Conservation (phyloP, 2,329 filamentous ascomycete species). For the Parasarocladium wereldwijsianum region DNA sequence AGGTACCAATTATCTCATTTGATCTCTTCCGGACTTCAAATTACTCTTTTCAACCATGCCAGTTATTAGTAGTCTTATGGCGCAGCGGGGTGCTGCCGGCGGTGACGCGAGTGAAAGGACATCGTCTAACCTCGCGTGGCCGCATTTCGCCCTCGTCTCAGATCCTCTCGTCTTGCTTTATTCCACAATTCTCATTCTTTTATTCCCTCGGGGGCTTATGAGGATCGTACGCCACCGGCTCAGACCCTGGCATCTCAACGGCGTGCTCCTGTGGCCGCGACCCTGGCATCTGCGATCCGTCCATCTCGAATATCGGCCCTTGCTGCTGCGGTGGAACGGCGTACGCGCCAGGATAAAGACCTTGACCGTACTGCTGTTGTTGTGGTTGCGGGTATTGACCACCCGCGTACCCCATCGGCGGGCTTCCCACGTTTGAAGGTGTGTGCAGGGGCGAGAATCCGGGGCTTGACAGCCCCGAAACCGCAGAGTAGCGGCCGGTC, state of each 20-base stretch:
- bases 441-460: slow-evolving; percentile 1
- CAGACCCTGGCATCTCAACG: slow-evolving; percentile 7
- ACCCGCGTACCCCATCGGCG: neutral
- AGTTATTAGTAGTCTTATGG: neutral
- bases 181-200: neutral
- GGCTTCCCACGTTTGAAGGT: neutral
- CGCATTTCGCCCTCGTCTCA: neutral
- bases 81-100: neutral
- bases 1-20: no score
- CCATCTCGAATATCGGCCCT: slow-evolving; percentile 10
- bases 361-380: neutral
- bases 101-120: neutral
- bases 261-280: slow-evolving; percentile 1
- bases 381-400: neutral
- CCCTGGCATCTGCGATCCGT: slow-evolving; percentile 7
- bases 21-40: no score
- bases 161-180: neutral
- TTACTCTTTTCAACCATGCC: no score
- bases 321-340: neutral
- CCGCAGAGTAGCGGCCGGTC: neutral
- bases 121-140: neutral
- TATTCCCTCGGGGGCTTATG: neutral
- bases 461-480: slow-evolving; percentile 1
- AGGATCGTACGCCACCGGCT: neutral
- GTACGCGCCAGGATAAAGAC: slow-evolving; percentile 1